phyloP scores from a whole-genome alignment of 495 filamentous ascomycete species.

The Lepidopterella palustris region DNA sequence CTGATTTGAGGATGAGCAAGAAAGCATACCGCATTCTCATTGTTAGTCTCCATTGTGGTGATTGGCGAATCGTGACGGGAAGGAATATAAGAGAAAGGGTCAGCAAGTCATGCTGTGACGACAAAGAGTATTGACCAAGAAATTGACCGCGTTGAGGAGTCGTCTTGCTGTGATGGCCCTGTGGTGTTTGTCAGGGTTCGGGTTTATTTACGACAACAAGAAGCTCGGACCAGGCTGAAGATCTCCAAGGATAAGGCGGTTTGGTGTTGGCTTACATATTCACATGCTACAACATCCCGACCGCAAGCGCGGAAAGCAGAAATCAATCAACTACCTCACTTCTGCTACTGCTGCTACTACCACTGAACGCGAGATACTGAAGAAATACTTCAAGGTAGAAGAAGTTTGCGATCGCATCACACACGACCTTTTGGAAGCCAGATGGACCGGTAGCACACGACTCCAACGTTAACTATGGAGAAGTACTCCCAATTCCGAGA shows the following conservation, averaged over 20 bases:
- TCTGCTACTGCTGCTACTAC: no score
- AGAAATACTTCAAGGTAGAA: no score
- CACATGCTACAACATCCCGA: no score
- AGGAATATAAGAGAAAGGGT: not conserved
- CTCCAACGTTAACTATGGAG: slow-evolving; percentile 59
- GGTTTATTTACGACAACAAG: no score
- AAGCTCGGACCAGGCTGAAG: no score
- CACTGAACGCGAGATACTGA: no score
- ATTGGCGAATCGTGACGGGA: not conserved
- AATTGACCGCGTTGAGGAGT: not conserved
- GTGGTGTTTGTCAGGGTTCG: no score
- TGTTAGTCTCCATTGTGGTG: slow-evolving; percentile 19
- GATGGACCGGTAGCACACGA: slow-evolving; percentile 18
- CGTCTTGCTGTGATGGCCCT: not conserved
- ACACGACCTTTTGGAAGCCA: no score
- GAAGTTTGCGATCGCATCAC: not conserved
- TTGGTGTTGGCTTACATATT: no score
- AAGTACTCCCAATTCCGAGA: slow-evolving; percentile 96
- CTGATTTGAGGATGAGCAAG: not conserved
- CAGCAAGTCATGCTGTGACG: not conserved
- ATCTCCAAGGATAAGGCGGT: no score
- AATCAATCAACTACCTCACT: no score
- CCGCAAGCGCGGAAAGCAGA: no score
- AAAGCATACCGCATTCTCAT: slow-evolving; percentile 25
- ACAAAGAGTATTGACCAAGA: not conserved